A percentile compares a stretch with the other conserved stretches of the same genome.
These are phyloP conservation scores for Cucurbita moschata DNA, from an alignment of 306 rosid genomes.

Conservation along the genomic window DNA sequence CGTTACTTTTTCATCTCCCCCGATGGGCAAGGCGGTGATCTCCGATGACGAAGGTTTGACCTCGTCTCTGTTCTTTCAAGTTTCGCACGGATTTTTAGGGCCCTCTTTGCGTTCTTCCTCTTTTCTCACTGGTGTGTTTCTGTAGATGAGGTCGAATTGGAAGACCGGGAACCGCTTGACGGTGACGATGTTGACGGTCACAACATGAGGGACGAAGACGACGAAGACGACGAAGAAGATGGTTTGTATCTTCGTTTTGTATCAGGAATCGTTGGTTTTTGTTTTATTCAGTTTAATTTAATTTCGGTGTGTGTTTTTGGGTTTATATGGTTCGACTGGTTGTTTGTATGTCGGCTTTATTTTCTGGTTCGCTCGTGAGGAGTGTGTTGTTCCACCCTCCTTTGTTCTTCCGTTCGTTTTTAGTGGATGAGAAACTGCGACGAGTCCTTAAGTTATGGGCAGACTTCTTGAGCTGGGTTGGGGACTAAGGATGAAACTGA, in stretches of 20 bases:
- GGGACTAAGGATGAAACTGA: background rate
- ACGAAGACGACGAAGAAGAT: conserved; percentile 73
- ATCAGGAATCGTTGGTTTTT: background rate
- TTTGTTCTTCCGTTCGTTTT: background rate
- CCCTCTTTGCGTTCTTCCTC: background rate
- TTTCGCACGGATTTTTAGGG: background rate
- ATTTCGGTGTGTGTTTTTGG: background rate
- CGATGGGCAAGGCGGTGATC: too few species aligned
- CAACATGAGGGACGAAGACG: conserved; percentile 40
- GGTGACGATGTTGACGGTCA: conserved; percentile 38
- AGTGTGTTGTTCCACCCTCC: background rate
- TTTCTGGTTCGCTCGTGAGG: background rate
- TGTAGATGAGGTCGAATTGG: conserved; percentile 66
- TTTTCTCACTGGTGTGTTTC: background rate
- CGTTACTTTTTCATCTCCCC: too few species aligned
- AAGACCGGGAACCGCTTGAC: conserved; percentile 45
- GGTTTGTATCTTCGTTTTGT: conserved; percentile 29
- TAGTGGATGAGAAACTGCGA: background rate
- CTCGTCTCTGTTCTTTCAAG: too few species aligned
- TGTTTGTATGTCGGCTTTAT: conserved; percentile 12
- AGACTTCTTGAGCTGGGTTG: background rate
- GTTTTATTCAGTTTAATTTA: background rate
- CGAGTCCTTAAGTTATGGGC: background rate
- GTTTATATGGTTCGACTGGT: background rate
- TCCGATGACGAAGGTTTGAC: too few species aligned